Evolutionary conservation across 495 filamentous ascomycete genomes (phyloP).

Genomic region (Tuber aestivum): DNA sequence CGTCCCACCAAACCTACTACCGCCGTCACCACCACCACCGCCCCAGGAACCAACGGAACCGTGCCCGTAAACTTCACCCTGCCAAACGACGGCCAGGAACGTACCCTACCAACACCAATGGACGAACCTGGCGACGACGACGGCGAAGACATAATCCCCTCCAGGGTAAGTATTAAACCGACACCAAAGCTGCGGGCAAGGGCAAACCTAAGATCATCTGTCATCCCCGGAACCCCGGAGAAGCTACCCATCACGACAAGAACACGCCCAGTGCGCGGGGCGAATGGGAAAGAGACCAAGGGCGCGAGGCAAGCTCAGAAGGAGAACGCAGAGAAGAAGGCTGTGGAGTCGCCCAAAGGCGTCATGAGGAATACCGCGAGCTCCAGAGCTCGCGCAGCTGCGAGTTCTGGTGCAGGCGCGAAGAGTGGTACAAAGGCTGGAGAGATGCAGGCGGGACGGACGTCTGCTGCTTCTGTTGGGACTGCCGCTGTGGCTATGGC

Average conservation of each 20-base stretch:
- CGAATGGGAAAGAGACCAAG: not conserved
- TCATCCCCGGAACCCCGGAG: not conserved
- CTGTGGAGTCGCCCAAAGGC: not conserved
- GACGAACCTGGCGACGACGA: slow-evolving; percentile 1
- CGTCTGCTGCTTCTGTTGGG: not conserved
- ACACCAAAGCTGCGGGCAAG: not conserved
- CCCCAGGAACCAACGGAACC: not conserved
- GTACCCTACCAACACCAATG: not conserved
- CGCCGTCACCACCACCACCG: not conserved
- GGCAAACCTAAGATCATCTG: slow-evolving; percentile 14
- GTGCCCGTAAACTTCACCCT: slow-evolving; percentile 5
- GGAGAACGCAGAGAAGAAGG: not conserved
- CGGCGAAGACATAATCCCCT: slow-evolving; percentile 3
- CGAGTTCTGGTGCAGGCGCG: not conserved
- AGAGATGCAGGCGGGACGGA: not conserved
- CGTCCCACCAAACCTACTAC: not conserved
- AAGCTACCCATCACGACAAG: not conserved
- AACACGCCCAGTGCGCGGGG: not conserved
- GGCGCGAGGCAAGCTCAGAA: not conserved
- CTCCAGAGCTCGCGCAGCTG: slow-evolving; percentile 5
- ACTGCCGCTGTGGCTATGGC: not conserved
- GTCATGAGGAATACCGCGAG: not conserved
- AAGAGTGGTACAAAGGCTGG: not conserved
- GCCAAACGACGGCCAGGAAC: not conserved
- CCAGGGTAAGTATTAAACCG: not conserved